Evolutionary conservation across 345 rosid genomes (phyloP).

Genomic region (Populus euphratica): DNA sequence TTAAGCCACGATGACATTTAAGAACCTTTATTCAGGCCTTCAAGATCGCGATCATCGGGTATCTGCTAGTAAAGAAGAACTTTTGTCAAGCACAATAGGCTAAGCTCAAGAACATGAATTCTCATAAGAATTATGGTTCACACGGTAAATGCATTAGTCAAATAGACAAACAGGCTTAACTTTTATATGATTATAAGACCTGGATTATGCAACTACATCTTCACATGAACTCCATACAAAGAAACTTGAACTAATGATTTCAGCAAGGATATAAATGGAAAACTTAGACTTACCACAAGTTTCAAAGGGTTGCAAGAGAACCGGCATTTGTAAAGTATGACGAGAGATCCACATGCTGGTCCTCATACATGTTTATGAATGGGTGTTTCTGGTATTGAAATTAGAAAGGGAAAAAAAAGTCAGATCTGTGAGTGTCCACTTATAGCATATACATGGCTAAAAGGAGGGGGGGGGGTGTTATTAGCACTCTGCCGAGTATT

Average conservation of each 20-base stretch:
- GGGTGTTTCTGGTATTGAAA: conserved; percentile 57
- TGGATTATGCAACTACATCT: background rate
- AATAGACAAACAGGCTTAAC: background rate
- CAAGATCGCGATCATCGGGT: background rate
- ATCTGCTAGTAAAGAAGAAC: conserved; percentile 1
- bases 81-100: background rate
- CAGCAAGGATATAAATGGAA: background rate
- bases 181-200: background rate
- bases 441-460: background rate
- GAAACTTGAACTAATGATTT: background rate
- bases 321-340: conserved; percentile 85
- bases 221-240: background rate
- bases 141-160: background rate
- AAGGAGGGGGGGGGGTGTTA: background rate
- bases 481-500: background rate
- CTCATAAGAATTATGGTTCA: background rate
- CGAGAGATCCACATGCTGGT: conserved; percentile 59
- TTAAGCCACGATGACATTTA: background rate
- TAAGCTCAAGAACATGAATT: background rate
- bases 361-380: conserved; percentile 63
- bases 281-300: conserved; percentile 36
- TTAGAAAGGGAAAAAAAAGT: background rate
- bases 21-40: background rate
- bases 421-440: background rate
- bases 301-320: conserved; percentile 75